Evolutionary conservation across 2,329 filamentous ascomycete genomes (phyloP), one percentile per base, ranked within the genome.

Genomic region (Grosmannia huntii): DNA sequence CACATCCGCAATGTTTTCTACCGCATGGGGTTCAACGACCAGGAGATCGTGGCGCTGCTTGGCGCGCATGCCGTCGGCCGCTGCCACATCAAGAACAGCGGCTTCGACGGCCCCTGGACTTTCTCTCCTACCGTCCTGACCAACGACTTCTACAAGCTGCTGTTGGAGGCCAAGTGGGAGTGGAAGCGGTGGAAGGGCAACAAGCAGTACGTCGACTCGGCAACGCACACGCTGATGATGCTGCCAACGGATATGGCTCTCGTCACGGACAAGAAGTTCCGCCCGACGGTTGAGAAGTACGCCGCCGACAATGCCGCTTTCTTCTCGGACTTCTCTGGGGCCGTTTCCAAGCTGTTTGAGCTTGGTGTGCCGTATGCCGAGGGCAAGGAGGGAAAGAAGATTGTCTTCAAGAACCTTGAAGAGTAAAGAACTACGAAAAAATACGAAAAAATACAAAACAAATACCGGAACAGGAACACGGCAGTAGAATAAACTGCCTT

Each of bases 11-110:
- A 83, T 75, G 92, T 97, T 77, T 99, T 97, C 75, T 83, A 85
- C 73, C 90, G 92, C 70, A 97, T 97, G 92, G 92, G 92, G 65
- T 97, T 96, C 81, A 87, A 94, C 73, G 92, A 99, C 75, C 88
- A 88, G 68, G 91, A 96, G 75, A 97, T 97, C 69, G 92, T 96
- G 52, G 94, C 92, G 33, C 82, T 97, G 57, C 79, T 80, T 27
- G 90, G 90, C 65, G 90, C 87, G 54, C 90, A 96, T 76, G 87
- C 89, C 57, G 82, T 96, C 44, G 91, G 91, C 62, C 89, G 91
- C 64, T 95, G 68, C 77, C 94, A 97, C 79, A 79, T 84, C 10
- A 87, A 94, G 74, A 89, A 92, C 70, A 90, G 85, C 63, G 92
- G 92, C 62, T 97, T 83, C 73, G 82, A 87, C 1, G 94, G 94